These are phyloP conservation scores for Kodamaea fungicola DNA, from an alignment of 1,139 yeast species.

Conservation along the genomic window DNA sequence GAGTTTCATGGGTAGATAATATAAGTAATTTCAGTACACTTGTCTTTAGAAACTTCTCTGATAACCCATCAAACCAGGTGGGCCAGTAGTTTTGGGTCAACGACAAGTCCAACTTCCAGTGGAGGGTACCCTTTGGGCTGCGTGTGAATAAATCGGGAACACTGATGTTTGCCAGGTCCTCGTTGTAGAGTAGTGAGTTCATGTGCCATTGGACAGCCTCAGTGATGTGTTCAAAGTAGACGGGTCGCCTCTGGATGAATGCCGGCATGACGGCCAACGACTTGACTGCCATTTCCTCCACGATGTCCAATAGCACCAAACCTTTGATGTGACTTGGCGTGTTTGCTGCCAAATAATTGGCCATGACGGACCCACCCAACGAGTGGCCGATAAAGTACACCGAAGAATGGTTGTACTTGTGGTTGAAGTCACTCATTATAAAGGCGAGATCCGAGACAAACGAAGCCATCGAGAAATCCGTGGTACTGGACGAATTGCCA, in stretches of 20 bases:
- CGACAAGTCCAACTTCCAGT: slow-evolving; percentile 65
- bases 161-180: slow-evolving; percentile 66
- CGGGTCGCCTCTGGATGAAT: slow-evolving; percentile 63
- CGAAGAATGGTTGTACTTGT: slow-evolving; percentile 15
- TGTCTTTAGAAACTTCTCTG: slow-evolving; percentile 52
- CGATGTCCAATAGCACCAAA: slow-evolving; percentile 79
- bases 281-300: slow-evolving; percentile 84
- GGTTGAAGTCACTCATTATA: slow-evolving; percentile 39
- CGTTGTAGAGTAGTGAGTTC: slow-evolving; percentile 50
- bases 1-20: slow-evolving; percentile 85
- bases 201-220: slow-evolving; percentile 86
- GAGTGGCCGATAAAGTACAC: slow-evolving; percentile 79
- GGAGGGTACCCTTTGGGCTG: slow-evolving; percentile 17
- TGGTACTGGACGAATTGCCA: slow-evolving; percentile 40
- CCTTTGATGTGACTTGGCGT: slow-evolving; percentile 46
- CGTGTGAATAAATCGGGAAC: slow-evolving; percentile 60
- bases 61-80: slow-evolving; percentile 76
- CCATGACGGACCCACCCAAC: slow-evolving; percentile 82
- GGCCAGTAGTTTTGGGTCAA: slow-evolving; percentile 70
- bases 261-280: slow-evolving; percentile 65
- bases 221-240: slow-evolving; percentile 44
- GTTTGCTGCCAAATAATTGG: slow-evolving; percentile 35
- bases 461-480: slow-evolving; percentile 47
- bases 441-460: slow-evolving; percentile 56
- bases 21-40: slow-evolving; percentile 66